A percentile compares a stretch with the other conserved stretches of the same genome.
These are phyloP conservation scores for Backusella tuberculispora DNA, from an alignment of 192 early-diverging fungal genomes.

Conservation along the genomic window DNA sequence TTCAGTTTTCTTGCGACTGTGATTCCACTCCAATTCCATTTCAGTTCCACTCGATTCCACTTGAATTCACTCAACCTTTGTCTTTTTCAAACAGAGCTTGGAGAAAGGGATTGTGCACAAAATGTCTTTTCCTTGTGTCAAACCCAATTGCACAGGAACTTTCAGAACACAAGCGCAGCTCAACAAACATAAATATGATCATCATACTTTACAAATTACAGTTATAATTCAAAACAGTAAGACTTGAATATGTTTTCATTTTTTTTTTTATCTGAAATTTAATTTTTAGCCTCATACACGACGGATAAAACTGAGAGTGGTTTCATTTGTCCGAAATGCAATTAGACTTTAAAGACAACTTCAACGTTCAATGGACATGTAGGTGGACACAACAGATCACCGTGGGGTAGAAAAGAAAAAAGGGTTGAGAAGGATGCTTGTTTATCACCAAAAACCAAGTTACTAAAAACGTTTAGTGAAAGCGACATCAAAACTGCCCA, in stretches of 20 bases:
- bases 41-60: constrained; percentile 10
- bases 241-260: neutral
- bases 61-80: constrained; percentile 9
- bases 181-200: neutral
- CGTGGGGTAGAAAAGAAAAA: neutral
- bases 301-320: neutral
- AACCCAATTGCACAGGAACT: constrained; percentile 4
- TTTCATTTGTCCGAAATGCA: constrained; percentile 7
- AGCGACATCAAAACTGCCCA: constrained; percentile 11
- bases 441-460: neutral
- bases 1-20: constrained; percentile 12
- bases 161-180: neutral
- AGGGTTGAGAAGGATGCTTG: neutral
- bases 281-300: constrained; percentile 10
- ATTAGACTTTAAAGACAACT: neutral
- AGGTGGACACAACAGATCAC: neutral
- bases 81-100: constrained; percentile 11
- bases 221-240: constrained; percentile 11
- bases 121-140: constrained; percentile 7
- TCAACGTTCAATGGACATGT: neutral
- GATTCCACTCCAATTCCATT: no score
- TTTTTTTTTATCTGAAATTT: constrained; percentile 1
- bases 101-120: constrained; percentile 8
- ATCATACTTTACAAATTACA: constrained; percentile 10
- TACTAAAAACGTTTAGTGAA: neutral